These are phyloP conservation scores for Sarocladiaceae sp. DNA, from an alignment of 2,329 filamentous ascomycete species.

Conservation along the genomic window DNA sequence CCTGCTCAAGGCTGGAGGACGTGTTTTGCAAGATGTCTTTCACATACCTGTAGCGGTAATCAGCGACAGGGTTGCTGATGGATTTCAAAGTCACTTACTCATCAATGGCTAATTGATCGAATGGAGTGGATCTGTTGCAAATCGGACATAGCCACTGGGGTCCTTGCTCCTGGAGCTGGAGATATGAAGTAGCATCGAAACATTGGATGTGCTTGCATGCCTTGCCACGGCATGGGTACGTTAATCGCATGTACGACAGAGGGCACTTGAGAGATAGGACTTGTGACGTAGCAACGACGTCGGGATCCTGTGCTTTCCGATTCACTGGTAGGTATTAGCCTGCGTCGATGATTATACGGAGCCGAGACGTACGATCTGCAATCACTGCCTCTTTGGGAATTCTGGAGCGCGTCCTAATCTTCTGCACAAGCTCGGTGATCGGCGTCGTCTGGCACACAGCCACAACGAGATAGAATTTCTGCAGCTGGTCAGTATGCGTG, in stretches of 20 bases:
- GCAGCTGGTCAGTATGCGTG: conserved; percentile 17
- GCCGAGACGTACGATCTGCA: conserved; percentile 64
- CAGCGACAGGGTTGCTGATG: too few species aligned
- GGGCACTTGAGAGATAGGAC: conserved; percentile 92
- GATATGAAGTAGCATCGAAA: conserved; percentile 88
- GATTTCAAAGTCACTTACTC: conserved; percentile 67
- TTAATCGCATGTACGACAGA: conserved; percentile 78
- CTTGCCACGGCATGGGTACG: conserved; percentile 72
- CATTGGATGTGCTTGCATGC: conserved; percentile 88
- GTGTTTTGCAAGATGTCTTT: conserved; percentile 80
- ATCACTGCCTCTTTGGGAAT: conserved; percentile 80
- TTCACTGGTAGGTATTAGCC: conserved; percentile 54
- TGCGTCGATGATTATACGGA: neutral
- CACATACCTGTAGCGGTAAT: conserved; percentile 61
- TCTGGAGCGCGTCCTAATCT: conserved; percentile 61
- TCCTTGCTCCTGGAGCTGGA: conserved; percentile 92
- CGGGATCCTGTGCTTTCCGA: conserved; percentile 76
- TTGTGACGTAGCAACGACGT: conserved; percentile 84
- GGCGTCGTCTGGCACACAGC: conserved; percentile 72
- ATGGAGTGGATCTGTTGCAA: conserved; percentile 79
- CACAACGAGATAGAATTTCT: conserved; percentile 71
- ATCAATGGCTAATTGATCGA: conserved; percentile 80
- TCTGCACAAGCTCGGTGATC: conserved; percentile 65
- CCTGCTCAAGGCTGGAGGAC: conserved; percentile 67
- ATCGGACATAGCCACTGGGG: conserved; percentile 96